phyloP scores from a whole-genome alignment of 208 protist genomes.

The Phytomonas sp. region DNA sequence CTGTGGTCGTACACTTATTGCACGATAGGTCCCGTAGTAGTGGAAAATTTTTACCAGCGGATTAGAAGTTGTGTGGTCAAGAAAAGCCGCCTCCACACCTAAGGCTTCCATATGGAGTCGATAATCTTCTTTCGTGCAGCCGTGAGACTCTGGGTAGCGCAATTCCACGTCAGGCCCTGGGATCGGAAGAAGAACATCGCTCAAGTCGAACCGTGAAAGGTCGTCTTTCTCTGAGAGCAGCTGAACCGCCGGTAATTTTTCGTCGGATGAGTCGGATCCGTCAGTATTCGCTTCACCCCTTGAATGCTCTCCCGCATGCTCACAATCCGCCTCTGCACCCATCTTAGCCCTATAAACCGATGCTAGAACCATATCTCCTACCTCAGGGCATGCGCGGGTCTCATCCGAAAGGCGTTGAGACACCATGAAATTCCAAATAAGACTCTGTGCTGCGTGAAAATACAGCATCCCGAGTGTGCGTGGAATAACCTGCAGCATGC shows the following conservation, averaged over 20 bases:
- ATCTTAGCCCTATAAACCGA: slow-evolving; percentile 19
- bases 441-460: slow-evolving; percentile 91
- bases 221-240: slow-evolving; percentile 55
- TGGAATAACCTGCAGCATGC: slow-evolving; percentile 66
- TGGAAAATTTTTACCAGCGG: slow-evolving; percentile 75
- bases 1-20: slow-evolving; percentile 39
- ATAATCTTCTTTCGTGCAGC: slow-evolving; percentile 57
- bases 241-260: slow-evolving; percentile 36
- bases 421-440: slow-evolving; percentile 91
- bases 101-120: slow-evolving; percentile 16
- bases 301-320: background rate
- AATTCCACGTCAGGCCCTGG: slow-evolving; percentile 78
- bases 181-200: slow-evolving; percentile 86
- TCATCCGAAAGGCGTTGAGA: slow-evolving; percentile 57
- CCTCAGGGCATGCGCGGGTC: slow-evolving; percentile 26
- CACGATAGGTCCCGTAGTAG: slow-evolving; percentile 84
- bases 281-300: background rate
- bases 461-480: slow-evolving; percentile 88
- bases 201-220: slow-evolving; percentile 49
- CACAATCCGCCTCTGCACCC: background rate
- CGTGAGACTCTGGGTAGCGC: slow-evolving; percentile 43
- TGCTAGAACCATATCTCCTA: slow-evolving; percentile 83
- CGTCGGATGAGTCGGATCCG: background rate
- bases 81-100: slow-evolving; percentile 20
- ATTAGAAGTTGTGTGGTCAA: slow-evolving; percentile 15